Conservation (phyloP, 2,329 filamentous ascomycete species). For the Paraconiothyrium brasiliense region DNA sequence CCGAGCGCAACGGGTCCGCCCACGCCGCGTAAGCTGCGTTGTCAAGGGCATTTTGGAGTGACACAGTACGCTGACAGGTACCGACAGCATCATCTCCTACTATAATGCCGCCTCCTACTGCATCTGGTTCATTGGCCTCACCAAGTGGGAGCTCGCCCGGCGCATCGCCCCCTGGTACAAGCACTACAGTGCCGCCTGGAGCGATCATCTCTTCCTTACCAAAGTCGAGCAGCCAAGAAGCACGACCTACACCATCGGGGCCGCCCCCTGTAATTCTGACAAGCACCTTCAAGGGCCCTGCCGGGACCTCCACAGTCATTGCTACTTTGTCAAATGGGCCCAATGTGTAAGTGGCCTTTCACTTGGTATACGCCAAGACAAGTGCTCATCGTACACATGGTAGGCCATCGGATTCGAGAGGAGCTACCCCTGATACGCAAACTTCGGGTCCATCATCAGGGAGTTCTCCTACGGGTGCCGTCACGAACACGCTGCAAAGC, state of each 20-base stretch:
- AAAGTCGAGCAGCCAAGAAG: conserved; percentile 1
- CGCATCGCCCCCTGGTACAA: conserved; percentile 12
- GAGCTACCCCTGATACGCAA: neutral
- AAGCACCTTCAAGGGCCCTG: conserved; percentile 10
- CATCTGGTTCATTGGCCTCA: neutral
- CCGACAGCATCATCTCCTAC: neutral
- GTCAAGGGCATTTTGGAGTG: neutral
- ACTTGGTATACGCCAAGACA: neutral
- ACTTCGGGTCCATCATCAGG: neutral
- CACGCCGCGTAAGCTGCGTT: neutral
- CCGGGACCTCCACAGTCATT: conserved; percentile 9
- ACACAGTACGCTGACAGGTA: neutral
- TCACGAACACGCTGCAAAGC: neutral
- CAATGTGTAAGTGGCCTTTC: neutral
- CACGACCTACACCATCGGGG: neutral
- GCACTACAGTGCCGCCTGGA: conserved; percentile 5
- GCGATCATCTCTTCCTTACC: neutral
- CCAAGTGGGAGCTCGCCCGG: conserved; percentile 9
- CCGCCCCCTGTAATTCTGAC: conserved; percentile 8
- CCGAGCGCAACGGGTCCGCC: conserved; percentile 10
- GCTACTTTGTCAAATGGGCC: conserved; percentile 8
- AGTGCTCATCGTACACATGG: neutral
- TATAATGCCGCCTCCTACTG: neutral
- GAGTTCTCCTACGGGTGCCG: neutral
- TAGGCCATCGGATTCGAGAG: neutral